phyloP scores from a whole-genome alignment of 495 filamentous ascomycete genomes.

The Penicillium lagena region DNA sequence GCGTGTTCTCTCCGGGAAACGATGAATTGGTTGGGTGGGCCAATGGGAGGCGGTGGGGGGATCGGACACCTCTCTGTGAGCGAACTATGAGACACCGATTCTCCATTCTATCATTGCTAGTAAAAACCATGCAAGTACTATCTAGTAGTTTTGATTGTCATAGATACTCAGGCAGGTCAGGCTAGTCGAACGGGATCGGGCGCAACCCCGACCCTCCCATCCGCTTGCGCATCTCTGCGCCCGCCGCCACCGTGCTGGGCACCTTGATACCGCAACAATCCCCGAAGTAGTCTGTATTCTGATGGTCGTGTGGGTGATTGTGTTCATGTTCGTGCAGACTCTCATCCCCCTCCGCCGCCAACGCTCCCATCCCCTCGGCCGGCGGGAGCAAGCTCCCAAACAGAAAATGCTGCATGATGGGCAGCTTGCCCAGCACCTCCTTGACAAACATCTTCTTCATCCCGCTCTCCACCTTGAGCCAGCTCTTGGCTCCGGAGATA shows the following conservation, averaged over 20 bases:
- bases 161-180: not conserved
- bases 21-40: constrained; percentile 9
- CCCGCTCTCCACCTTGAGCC: constrained; percentile 87
- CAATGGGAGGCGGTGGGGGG: constrained; percentile 12
- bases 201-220: constrained; percentile 58
- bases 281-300: constrained; percentile 63
- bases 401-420: constrained; percentile 97
- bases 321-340: constrained; percentile 49
- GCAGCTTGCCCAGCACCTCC: constrained; percentile 88
- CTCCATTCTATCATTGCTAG: not conserved
- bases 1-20: constrained; percentile 2
- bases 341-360: constrained; percentile 38
- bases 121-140: no score
- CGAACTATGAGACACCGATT: not conserved
- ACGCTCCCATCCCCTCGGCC: constrained; percentile 67
- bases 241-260: constrained; percentile 84
- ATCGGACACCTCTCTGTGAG: not conserved
- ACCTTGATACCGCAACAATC: constrained; percentile 99
- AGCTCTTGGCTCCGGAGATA: constrained; percentile 85
- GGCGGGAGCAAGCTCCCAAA: constrained; percentile 84
- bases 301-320: constrained; percentile 54
- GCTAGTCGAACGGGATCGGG: constrained; percentile 85
- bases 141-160: not conserved
- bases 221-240: constrained; percentile 76
- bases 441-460: constrained; percentile 95